Evolutionary conservation across 352 stramenopile genomes (phyloP).

Genomic region (Globisporangium perplexum): DNA sequence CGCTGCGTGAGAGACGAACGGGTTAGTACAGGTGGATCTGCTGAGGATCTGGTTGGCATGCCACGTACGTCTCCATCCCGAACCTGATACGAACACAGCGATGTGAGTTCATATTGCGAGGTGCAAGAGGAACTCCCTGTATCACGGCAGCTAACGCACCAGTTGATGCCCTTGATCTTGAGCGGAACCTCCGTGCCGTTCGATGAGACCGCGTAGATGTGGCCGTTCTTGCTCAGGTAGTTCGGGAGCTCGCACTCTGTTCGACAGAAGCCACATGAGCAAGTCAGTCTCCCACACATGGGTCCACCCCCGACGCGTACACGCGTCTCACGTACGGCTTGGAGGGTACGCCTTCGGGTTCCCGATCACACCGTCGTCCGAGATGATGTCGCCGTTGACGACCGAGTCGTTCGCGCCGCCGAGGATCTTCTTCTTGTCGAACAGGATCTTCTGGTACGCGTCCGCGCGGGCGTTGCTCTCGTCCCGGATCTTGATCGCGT

Average conservation of each 20-base stretch:
- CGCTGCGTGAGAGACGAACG: slow-evolving; percentile 9
- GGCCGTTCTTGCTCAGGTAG: slow-evolving; percentile 65
- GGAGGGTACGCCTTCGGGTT: slow-evolving; percentile 72
- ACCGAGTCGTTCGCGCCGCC: slow-evolving; percentile 6
- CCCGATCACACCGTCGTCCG: slow-evolving; percentile 56
- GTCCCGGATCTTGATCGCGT: slow-evolving; percentile 14
- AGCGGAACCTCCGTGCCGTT: slow-evolving; percentile 53
- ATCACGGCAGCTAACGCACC: slow-evolving; percentile 9
- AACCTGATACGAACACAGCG: slow-evolving; percentile 12
- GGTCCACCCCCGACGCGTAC: no score
- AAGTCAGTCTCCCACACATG: no score
- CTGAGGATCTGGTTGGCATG: background rate
- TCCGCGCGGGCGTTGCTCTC: slow-evolving; percentile 9
- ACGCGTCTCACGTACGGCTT: slow-evolving; percentile 13
- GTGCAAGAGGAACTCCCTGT: background rate
- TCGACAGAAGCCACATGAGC: background rate
- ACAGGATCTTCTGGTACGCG: slow-evolving; percentile 15
- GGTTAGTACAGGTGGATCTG: background rate
- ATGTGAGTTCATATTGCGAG: background rate
- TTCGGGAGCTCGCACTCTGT: slow-evolving; percentile 49
- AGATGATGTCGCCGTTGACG: slow-evolving; percentile 25
- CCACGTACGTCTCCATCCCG: slow-evolving; percentile 59
- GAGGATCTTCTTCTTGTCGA: slow-evolving; percentile 17
- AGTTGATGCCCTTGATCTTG: slow-evolving; percentile 75
- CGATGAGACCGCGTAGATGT: slow-evolving; percentile 42